These are phyloP conservation scores for Epichloe uncinata DNA, from an alignment of 2,329 filamentous ascomycete genomes.

Conservation along the genomic window DNA sequence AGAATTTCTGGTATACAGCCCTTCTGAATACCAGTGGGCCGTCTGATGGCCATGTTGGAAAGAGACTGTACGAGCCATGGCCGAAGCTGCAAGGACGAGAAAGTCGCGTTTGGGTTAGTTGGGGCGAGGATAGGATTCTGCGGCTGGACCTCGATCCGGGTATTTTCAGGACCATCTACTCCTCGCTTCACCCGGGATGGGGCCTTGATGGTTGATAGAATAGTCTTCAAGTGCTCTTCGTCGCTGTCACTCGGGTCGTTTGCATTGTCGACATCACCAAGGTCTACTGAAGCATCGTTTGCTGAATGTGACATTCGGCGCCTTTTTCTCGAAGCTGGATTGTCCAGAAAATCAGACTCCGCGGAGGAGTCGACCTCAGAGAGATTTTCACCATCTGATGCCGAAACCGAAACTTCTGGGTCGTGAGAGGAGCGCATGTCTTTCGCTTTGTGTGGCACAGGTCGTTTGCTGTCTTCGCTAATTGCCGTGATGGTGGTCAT, in stretches of 20 bases:
- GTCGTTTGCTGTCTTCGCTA: neutral
- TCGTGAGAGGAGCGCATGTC: neutral
- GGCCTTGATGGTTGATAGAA: constrained; percentile 31
- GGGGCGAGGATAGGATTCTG: constrained; percentile 33
- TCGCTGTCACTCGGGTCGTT: constrained; percentile 22
- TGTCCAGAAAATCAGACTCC: constrained; percentile 38
- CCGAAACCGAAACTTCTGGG: neutral
- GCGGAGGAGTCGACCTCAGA: constrained; percentile 17
- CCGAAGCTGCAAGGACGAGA: constrained; percentile 57
- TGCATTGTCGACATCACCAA: constrained; percentile 12
- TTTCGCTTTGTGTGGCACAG: neutral
- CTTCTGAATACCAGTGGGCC: constrained; percentile 85
- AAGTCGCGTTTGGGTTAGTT: constrained; percentile 47
- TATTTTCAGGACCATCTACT: constrained; percentile 9
- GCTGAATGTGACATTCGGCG: constrained; percentile 24
- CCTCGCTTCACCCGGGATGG: constrained; percentile 40
- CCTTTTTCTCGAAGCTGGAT: constrained; percentile 30
- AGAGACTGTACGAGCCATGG: constrained; percentile 86
- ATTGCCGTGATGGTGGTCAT: neutral
- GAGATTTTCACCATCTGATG: neutral
- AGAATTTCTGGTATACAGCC: constrained; percentile 88
- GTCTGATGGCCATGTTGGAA: constrained; percentile 61
- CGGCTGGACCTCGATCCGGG: constrained; percentile 9
- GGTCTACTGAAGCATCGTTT: constrained; percentile 12
- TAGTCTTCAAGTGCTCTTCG: constrained; percentile 18